phyloP scores from a whole-genome alignment of 1,139 yeast species.

The Sugiyamaella pinicola region DNA sequence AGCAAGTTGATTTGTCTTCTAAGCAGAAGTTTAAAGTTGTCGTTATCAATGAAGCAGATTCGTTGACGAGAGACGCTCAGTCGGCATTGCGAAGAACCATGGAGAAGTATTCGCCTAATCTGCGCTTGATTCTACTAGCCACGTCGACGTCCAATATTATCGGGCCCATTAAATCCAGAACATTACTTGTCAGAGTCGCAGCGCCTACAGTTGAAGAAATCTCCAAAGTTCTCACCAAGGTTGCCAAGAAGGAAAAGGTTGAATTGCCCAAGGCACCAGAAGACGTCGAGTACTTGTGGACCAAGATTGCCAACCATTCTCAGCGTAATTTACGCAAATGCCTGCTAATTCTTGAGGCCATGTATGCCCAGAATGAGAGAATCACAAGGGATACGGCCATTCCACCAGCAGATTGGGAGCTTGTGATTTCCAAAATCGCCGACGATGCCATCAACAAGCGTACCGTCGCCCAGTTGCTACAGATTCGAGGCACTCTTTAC shows the following conservation, averaged over 20 bases:
- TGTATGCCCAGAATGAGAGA: constrained; percentile 62
- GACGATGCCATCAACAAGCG: constrained; percentile 59
- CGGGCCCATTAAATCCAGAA: constrained; percentile 92
- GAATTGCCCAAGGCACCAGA: constrained; percentile 49
- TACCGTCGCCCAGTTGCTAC: constrained; percentile 64
- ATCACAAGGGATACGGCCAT: constrained; percentile 44
- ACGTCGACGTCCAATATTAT: constrained; percentile 90
- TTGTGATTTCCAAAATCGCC: constrained; percentile 68
- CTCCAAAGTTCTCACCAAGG: constrained; percentile 52
- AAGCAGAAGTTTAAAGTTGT: constrained; percentile 88
- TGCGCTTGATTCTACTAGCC: constrained; percentile 80
- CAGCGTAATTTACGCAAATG: constrained; percentile 79
- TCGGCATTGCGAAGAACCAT: constrained; percentile 96
- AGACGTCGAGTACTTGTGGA: constrained; percentile 45
- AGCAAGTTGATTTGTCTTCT: constrained; percentile 78
- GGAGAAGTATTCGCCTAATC: constrained; percentile 92
- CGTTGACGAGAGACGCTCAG: constrained; percentile 89
- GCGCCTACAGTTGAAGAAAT: constrained; percentile 72
- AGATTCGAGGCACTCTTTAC: constrained; percentile 73
- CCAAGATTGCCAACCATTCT: constrained; percentile 56
- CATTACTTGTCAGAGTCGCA: constrained; percentile 80
- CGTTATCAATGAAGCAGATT: constrained; percentile 91
- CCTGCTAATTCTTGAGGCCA: constrained; percentile 77
- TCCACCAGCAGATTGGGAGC: constrained; percentile 84
- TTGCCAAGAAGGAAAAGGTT: constrained; percentile 61